Base-by-base conservation (phyloP, 768 basidiomycete species). In the Naganishia friedmannii region DNA sequence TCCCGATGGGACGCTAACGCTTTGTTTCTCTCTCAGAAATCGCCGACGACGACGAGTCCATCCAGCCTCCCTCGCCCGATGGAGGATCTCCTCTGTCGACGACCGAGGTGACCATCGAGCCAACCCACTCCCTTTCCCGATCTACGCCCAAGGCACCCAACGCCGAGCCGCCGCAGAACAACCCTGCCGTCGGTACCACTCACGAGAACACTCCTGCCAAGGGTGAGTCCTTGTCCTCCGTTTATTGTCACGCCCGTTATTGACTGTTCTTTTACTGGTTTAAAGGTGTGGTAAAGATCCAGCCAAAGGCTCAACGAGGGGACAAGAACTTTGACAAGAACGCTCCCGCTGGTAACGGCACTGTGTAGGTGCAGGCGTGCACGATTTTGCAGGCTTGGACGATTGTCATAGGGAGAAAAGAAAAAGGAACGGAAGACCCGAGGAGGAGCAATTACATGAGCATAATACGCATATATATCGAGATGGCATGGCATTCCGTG, bases 21-120 rank as follows among this genome's bases (percentile, higher is more conserved):
- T 42, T 23, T 32, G 23, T 0, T 21, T 39, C 32, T 17, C 34
- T 7, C 23, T 37, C 53, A 77, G 77, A 78, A 71, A 78, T 78
- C 58, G 78, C 77, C 46, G 76, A 75, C 39, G 76, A 77, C 37
- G 76, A 75, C 34, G 58, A 67, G 34, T 42, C 32, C 32, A 56
- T 66, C 60, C 67, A 60, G 15, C 68, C 70, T 23, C 46, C 70
- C 0, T 42, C 70, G 42, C 29, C 53, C 2, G 67, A 53, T 9
- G 37, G 15, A 31, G 39, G 46, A 55, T n/a, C 65, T 53, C 46
- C 42, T 69, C n/a, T 69, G 48, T 23, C 29, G 31, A 34, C 23
- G 23, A 65, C 58, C 60, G 46, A 58, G 29, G 21, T 37, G 15
- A 45, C 54, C 57, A 37, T 15, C 2, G 46, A 37, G 9, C 65